phyloP scores from a whole-genome alignment of 495 filamentous ascomycete species.

The Parathielavia hyrcaniae region DNA sequence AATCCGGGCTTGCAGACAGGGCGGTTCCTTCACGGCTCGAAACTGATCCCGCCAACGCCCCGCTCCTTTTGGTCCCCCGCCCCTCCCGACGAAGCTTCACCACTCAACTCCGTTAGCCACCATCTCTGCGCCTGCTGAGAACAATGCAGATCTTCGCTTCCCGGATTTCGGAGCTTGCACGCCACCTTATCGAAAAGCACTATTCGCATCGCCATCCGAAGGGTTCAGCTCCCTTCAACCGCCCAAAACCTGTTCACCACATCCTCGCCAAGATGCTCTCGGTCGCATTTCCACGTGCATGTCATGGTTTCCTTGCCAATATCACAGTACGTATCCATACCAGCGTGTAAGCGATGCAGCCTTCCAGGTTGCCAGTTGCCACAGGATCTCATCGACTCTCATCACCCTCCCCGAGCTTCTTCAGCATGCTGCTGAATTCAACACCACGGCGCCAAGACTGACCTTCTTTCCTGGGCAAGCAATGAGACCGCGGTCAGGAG shows the following conservation, averaged over 20 bases:
- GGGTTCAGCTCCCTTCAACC: conserved; percentile 4
- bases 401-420: neutral
- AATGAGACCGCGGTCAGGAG: neutral
- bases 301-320: neutral
- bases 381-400: neutral
- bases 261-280: neutral
- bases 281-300: neutral
- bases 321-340: neutral
- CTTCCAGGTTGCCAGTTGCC: neutral
- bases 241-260: neutral
- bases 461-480: neutral
- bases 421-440: neutral
- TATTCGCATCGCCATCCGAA: neutral
- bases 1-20: conserved; percentile 1
- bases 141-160: neutral
- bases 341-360: neutral
- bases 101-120: neutral
- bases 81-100: neutral
- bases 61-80: conserved; percentile 2
- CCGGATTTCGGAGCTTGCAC: neutral
- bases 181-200: neutral
- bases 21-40: conserved; percentile 6
- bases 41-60: neutral
- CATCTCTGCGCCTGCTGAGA: neutral
- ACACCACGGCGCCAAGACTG: neutral